Conservation (phyloP, 345 rosid species). For the Conringia planisiliqua region DNA sequence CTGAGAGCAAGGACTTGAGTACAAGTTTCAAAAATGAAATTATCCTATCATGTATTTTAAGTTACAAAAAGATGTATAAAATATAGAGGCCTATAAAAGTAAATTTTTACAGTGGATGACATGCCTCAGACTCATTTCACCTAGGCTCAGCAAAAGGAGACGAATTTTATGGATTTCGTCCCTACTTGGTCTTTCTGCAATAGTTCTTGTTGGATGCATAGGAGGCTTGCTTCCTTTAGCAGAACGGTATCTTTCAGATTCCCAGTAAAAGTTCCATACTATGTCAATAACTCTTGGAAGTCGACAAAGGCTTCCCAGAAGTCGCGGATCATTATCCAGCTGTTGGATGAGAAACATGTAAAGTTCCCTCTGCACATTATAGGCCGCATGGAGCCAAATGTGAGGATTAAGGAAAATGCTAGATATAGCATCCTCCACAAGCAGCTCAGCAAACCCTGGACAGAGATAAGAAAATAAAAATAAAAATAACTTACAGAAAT, state of each 20-base stretch:
- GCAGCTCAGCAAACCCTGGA: constrained; percentile 72
- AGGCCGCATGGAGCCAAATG: constrained; percentile 78
- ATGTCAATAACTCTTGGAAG: constrained; percentile 78
- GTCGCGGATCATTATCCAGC: constrained; percentile 79
- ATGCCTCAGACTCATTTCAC: constrained; percentile 98
- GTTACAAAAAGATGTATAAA: background rate
- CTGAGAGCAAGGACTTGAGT: constrained; percentile 4
- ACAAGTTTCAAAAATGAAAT: background rate
- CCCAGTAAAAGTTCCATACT: constrained; percentile 84
- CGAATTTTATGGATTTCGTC: constrained; percentile 92
- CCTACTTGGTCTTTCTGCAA: constrained; percentile 72
- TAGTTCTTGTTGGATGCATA: constrained; percentile 55
- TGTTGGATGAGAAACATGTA: constrained; percentile 92
- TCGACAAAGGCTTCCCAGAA: constrained; percentile 68
- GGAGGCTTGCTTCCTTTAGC: constrained; percentile 78
- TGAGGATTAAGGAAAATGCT: constrained; percentile 86
- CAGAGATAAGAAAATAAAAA: too few relatives aligned
- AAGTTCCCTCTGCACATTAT: constrained; percentile 86
- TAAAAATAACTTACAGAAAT: background rate
- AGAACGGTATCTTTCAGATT: constrained; percentile 57
- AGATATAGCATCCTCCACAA: constrained; percentile 77
- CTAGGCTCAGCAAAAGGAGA: constrained; percentile 89
- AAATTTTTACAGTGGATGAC: constrained; percentile 29
- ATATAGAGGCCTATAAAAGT: constrained; percentile 10
- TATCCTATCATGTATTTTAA: constrained; percentile 1